Evolutionary conservation across 371 early-diverging fungal genomes (phyloP), one percentile per base, ranked within the genome.

Genomic region (Fennellomyces sp.): DNA sequence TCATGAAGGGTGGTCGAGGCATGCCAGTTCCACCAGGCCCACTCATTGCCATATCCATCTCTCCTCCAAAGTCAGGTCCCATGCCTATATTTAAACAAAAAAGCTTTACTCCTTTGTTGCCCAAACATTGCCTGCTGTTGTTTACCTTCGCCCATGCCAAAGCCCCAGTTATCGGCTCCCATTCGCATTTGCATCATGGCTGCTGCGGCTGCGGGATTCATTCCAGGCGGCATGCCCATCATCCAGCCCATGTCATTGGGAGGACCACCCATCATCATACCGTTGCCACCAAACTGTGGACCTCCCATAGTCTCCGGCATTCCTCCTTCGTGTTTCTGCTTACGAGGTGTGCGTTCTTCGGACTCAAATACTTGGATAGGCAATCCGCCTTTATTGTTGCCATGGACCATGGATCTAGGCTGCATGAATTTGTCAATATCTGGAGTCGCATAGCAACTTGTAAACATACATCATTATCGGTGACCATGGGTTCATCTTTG

Each of bases 231-330:
- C 66, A 70, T 70, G 15, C 70, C 70, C 66, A 70, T 70, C 70
- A 70, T 65, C 76, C 75, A 78, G 26, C 54, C 53, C 79, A 78
- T 78, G 13, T 77, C 74, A 11, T 50, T 57, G 17, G 63, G 61
- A 11, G 55, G 60, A 2, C 38, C 59, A 2, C 63, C 63, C 19
- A 63, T 57, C 64, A 65, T 63, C 41, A 58, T 54, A 23, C 65
- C 60, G 58, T 73, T 73, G 39, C 56, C 68, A 10, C 61, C 57
- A 52, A 65, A 67, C n/a, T 60, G 63, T 17, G 64, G 50, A 30
- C 38, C 31, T 13, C 49, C 56, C 57, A 64, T 52, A 25, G 49
- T 5, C 17, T 59, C 52, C 21, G 63, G 41, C 60, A 66, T 42
- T 56, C 58, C 55, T 15, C 57, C 50, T 26, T 59, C 55, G 52